Evolutionary conservation across 2,329 filamentous ascomycete species (phyloP).

Genomic region (Cylindrodendrum hubeiense): DNA sequence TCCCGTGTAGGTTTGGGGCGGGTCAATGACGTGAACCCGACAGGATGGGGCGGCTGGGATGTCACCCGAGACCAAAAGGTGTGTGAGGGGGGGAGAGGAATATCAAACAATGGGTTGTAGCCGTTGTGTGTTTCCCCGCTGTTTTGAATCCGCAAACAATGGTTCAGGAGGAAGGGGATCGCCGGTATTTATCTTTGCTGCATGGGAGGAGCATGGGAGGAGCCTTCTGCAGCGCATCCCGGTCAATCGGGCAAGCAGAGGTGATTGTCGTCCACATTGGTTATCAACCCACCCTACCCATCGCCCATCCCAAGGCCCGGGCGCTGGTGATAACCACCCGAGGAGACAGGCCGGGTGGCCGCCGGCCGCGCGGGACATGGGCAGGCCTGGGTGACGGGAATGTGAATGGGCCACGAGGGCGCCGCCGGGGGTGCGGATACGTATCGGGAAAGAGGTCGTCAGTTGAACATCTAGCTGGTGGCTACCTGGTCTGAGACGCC

Average conservation of each 20-base stretch:
- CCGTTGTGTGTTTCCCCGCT: constrained; percentile 34
- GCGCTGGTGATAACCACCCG: constrained; percentile 40
- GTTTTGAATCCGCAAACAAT: constrained; percentile 20
- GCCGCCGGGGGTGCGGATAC: constrained; percentile 15
- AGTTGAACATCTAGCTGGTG: neutral
- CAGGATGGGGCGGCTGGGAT: constrained; percentile 19
- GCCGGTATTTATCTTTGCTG: constrained; percentile 36
- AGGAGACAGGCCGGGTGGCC: constrained; percentile 35
- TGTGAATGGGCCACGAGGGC: constrained; percentile 19
- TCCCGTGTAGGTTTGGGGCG: constrained; percentile 17
- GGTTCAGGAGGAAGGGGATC: constrained; percentile 30
- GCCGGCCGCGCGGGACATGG: constrained; percentile 34
- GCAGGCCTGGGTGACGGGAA: constrained; percentile 23
- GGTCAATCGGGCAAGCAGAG: neutral
- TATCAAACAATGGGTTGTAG: constrained; percentile 21
- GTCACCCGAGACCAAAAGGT: constrained; percentile 17
- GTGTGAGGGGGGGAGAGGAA: constrained; percentile 15
- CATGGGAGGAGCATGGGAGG: constrained; percentile 10
- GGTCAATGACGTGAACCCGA: constrained; percentile 36
- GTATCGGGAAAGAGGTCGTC: constrained; percentile 33
- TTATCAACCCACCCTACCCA: constrained; percentile 17
- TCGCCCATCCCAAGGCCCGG: constrained; percentile 32
- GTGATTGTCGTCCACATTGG: constrained; percentile 14
- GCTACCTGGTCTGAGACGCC: neutral
- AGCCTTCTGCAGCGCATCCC: constrained; percentile 12